phyloP scores from a whole-genome alignment of 2,329 filamentous ascomycete species.

The Talaromyces rugulosus region DNA sequence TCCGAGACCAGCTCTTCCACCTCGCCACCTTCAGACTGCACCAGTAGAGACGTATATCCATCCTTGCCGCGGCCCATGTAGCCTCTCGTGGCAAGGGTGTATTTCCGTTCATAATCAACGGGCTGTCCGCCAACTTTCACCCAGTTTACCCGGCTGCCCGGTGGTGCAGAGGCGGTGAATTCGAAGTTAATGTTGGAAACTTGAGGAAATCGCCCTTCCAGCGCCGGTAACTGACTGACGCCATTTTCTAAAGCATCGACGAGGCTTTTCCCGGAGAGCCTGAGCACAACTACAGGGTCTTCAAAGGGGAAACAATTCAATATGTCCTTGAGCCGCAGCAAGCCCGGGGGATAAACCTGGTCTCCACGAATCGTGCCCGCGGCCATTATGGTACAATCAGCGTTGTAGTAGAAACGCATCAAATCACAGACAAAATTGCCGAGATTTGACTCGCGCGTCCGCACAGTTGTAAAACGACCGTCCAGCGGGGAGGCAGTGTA shows the following conservation, averaged over 20 bases:
- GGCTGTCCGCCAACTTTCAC: conserved; percentile 59
- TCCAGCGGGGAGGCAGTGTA: conserved; percentile 80
- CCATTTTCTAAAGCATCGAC: conserved; percentile 80
- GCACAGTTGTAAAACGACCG: conserved; percentile 78
- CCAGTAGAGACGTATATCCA: conserved; percentile 72
- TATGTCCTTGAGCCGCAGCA: conserved; percentile 75
- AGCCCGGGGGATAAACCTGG: conserved; percentile 78
- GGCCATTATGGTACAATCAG: conserved; percentile 81
- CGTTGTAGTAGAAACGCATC: conserved; percentile 76
- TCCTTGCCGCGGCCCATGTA: conserved; percentile 91
- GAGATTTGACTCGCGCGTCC: conserved; percentile 73
- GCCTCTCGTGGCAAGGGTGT: conserved; percentile 72
- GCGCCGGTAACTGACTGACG: conserved; percentile 72
- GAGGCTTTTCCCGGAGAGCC: conserved; percentile 66
- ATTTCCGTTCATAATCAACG: conserved; percentile 60
- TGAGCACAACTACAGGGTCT: conserved; percentile 77
- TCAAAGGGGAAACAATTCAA: conserved; percentile 90
- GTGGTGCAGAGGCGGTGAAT: conserved; percentile 61
- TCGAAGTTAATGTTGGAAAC: conserved; percentile 77
- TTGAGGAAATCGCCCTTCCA: conserved; percentile 81
- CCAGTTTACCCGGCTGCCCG: conserved; percentile 60
- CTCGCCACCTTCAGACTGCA: conserved; percentile 68
- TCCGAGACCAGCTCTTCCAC: conserved; percentile 77
- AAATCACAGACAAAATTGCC: conserved; percentile 90
- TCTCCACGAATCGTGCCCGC: conserved; percentile 83